Evolutionary conservation across 208 protist genomes (phyloP), one percentile per base, ranked within the genome.

Genomic region (Leishmania tarentolae): DNA sequence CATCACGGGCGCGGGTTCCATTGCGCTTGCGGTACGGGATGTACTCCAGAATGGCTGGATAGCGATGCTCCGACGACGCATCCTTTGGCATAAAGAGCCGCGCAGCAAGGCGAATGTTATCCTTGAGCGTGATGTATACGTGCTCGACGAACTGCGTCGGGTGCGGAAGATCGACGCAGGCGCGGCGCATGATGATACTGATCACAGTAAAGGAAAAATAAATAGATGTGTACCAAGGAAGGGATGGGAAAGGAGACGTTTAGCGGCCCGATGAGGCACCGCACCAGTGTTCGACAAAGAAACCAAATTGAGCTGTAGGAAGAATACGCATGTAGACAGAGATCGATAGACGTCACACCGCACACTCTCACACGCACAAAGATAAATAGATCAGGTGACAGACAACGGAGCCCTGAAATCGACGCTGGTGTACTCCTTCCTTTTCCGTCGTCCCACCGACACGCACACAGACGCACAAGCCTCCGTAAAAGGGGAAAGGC

Each of bases 11-110:
- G 37, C 91, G 85, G 11, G 91, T 94, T 37, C 88, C 88, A 57
- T 92, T 88, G 73, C 91, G 85, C 79, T 92, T 94, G 56, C 88
- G 85, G 83, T 94, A 92, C 35, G 87, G 91, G 70, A 94, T 92
- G 85, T 92, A 94, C 82, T 92, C 88, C 8, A 94, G 81, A 70
- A 94, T 84, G 21, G 83, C 90, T 9, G 90, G 88, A 75, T 87
- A 91, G 50, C 76, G 78, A 37, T 80, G 71, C 56, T 47, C 65
- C 42, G 63, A 28, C 31, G 76, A 59, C 19, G 79, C 85, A 42
- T 87, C 80, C 40, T 80, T 82, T 19, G 90, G 90, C 77, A 94
- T 83, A 77, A 88, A 94, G 24, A 92, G 75, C 7, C 90, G 88
- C 5, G 84, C 82, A 0, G 87, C 84, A 15, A 94, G 88, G n/a